These are phyloP conservation scores for Akanthomyces muscarius DNA, from an alignment of 2,329 filamentous ascomycete genomes.

Conservation along the genomic window DNA sequence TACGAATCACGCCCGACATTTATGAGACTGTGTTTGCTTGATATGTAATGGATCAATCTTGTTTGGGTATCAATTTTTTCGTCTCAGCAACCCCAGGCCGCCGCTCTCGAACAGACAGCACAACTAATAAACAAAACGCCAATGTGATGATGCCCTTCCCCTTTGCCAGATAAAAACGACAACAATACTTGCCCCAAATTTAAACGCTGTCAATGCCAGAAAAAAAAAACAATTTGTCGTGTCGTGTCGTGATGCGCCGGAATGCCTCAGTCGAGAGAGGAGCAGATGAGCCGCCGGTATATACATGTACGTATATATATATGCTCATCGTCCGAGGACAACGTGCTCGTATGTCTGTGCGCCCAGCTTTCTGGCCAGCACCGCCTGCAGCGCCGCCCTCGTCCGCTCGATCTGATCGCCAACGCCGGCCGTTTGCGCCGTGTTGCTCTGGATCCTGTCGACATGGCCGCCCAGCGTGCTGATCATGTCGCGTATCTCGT, in stretches of 20 bases:
- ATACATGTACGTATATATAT: too few relatives aligned
- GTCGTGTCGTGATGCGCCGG: background rate
- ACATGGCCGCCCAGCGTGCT: conserved; percentile 51
- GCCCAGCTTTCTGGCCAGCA: conserved; percentile 44
- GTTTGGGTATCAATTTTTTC: background rate
- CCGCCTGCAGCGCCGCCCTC: conserved; percentile 46
- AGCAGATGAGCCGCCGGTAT: too few relatives aligned
- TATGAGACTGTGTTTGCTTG: too few relatives aligned
- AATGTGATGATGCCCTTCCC: background rate
- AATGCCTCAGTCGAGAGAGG: background rate
- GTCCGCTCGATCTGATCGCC: conserved; percentile 45
- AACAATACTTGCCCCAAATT: too few relatives aligned
- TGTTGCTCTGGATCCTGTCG: conserved; percentile 52
- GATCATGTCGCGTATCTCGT: conserved; percentile 42
- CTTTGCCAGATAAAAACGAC: too few relatives aligned
- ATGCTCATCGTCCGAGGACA: conserved; percentile 37
- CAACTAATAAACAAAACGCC: background rate
- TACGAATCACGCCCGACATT: too few relatives aligned
- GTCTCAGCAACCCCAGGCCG: too few relatives aligned
- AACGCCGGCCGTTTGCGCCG: conserved; percentile 51
- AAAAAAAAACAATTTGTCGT: background rate
- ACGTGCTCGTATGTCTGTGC: conserved; percentile 45
- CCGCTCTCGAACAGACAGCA: background rate
- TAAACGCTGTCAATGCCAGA: background rate
- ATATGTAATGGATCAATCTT: background rate